Evolutionary conservation across 2,329 filamentous ascomycete genomes (phyloP).

Genomic region (Pyrenophora graminea): DNA sequence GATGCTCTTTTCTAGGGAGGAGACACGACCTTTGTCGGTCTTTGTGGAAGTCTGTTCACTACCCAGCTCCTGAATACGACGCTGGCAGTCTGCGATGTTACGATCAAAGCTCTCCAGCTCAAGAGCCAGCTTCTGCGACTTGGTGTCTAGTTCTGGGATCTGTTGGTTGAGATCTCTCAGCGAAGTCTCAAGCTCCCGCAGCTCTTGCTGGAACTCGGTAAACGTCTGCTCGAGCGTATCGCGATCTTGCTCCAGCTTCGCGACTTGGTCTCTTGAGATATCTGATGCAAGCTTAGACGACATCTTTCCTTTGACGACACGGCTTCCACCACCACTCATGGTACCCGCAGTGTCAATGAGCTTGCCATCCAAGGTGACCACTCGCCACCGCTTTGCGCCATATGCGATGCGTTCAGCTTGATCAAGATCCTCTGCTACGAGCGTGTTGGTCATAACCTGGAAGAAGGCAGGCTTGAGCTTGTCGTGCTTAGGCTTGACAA

Average conservation of each 20-base stretch:
- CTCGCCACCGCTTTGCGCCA: conserved; percentile 89
- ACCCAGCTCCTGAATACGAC: conserved; percentile 81
- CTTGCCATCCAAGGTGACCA: conserved; percentile 92
- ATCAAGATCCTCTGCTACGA: conserved; percentile 89
- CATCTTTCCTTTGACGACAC: conserved; percentile 91
- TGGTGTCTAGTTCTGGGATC: conserved; percentile 83
- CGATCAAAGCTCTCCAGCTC: conserved; percentile 86
- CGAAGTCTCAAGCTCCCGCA: conserved; percentile 75
- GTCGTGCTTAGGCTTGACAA: conserved; percentile 86
- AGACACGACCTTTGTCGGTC: conserved; percentile 74
- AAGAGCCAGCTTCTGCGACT: conserved; percentile 85
- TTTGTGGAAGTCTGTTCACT: conserved; percentile 81
- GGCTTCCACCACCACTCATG: conserved; percentile 95
- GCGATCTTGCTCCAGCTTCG: conserved; percentile 83
- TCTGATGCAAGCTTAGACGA: conserved; percentile 92
- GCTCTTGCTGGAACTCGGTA: conserved; percentile 80
- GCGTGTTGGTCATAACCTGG: conserved; percentile 90
- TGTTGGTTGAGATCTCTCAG: conserved; percentile 74
- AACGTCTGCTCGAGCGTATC: conserved; percentile 84
- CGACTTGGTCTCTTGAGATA: conserved; percentile 83
- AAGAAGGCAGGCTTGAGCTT: conserved; percentile 91
- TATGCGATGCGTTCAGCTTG: conserved; percentile 98
- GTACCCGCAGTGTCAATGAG: conserved; percentile 98
- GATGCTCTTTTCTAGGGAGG: conserved; percentile 77
- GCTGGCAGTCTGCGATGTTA: conserved; percentile 81